Evolutionary conservation across 1,284 basidiomycete species (phyloP), one percentile per base, ranked within the genome.

Genomic region (Boletellus sp.): DNA sequence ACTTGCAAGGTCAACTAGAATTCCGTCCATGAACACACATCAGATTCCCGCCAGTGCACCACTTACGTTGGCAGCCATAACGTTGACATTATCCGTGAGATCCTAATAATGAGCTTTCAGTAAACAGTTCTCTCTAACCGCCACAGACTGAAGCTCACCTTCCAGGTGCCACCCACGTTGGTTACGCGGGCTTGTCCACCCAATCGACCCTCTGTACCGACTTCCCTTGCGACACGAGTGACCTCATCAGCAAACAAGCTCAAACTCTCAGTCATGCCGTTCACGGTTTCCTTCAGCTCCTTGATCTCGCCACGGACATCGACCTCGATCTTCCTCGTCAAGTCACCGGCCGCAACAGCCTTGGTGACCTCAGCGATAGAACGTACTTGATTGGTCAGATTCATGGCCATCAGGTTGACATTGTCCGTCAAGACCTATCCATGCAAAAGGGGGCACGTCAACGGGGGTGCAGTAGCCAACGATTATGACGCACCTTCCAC

Each of bases 161-260:
- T 95, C 96, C 97, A 98, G 1, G 92, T 97, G 47, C 97, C 97
- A 57, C 93, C 91, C 49, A 99, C 93, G 66, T 96, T 92, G 62
- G 89, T 83, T 37, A 94, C 91, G 47, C 82, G 78, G 7, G 91
- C 93, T 65, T 93, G 92, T 22, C 92, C 92, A 48, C 91, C 93
- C 62, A 95, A 77, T 53, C 83, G 75, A 52, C 93, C 93, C 66
- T 96, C 92, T 10, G 93, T 96, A 26, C 94, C 93, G 68, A 97
- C 94, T 69, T 95, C 93, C 58, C 82, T 83, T 36, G 89, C 90
- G 22, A 95, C 90, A 56, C 87, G 72, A 46, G 93, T 96, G 37
- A 94, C 91, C 68, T 93, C 88, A 61, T 89, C 87, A 1, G 92
- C 91, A 71, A 96, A 95, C 48, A 93, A 79, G 53, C 87, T 89